Percentiles rank a stretch among this genome's conserved stretches.
phyloP scores from a whole-genome alignment of 345 rosid genomes.

The Acer saccharum region DNA sequence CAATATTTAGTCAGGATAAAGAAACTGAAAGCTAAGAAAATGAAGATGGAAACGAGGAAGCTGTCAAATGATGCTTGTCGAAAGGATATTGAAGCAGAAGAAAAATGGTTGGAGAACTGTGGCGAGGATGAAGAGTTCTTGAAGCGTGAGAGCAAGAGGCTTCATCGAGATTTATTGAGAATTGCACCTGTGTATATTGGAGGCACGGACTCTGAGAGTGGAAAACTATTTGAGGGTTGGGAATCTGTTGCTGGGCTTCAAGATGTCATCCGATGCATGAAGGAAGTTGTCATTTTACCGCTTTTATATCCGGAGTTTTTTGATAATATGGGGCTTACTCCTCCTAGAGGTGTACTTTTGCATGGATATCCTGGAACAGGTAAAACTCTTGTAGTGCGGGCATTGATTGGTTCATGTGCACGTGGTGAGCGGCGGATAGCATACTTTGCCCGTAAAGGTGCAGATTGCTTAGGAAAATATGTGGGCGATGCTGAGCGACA shows the following conservation, averaged over 20 bases:
- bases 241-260: constrained; percentile 99
- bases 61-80: constrained; percentile 82
- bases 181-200: constrained; percentile 97
- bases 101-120: constrained; percentile 97
- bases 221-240: constrained; percentile 78
- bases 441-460: constrained; percentile 98
- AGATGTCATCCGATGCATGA: constrained; percentile 89
- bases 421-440: constrained; percentile 90
- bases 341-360: constrained; percentile 96
- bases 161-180: constrained; percentile 88
- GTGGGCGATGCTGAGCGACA: constrained; percentile 99
- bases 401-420: constrained; percentile 94
- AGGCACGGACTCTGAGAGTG: constrained; percentile 60
- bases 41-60: constrained; percentile 78
- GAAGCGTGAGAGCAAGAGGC: constrained; percentile 96
- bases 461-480: constrained; percentile 98
- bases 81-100: constrained; percentile 95
- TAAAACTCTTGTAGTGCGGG: constrained; percentile 94
- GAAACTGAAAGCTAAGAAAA: constrained; percentile 80
- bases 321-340: constrained; percentile 85
- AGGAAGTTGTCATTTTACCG: constrained; percentile 96
- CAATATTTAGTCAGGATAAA: constrained; percentile 56
- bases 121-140: constrained; percentile 99
- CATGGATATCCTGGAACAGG: constrained; percentile 99
- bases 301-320: constrained; percentile 93